Conservation (phyloP, 2,329 filamentous ascomycete species). For the Cadophora sp. region DNA sequence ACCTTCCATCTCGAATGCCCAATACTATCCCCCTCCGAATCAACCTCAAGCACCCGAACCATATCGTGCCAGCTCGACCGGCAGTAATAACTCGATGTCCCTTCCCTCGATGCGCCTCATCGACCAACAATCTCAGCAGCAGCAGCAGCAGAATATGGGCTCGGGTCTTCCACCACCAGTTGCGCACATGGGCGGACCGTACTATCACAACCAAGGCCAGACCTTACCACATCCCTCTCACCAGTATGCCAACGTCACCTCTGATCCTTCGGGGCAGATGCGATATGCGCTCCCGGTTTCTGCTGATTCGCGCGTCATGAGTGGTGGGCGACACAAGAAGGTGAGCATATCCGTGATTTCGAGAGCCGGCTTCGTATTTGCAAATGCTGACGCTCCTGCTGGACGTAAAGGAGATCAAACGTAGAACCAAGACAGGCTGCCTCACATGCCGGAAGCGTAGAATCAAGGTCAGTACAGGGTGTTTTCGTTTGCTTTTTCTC, state of each 20-base stretch:
- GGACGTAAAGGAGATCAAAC: constrained; percentile 68
- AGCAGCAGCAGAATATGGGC: constrained; percentile 51
- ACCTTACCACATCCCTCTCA: constrained; percentile 50
- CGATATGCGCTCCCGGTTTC: constrained; percentile 61
- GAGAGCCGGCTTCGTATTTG: constrained; percentile 23
- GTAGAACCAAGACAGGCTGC: constrained; percentile 77
- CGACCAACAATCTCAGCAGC: constrained; percentile 45
- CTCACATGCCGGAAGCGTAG: constrained; percentile 68
- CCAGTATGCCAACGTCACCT: constrained; percentile 54
- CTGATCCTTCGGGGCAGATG: constrained; percentile 54
- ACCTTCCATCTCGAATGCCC: constrained; percentile 51
- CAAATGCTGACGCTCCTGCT: constrained; percentile 36
- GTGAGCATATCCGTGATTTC: constrained; percentile 34
- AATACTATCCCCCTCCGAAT: constrained; percentile 52
- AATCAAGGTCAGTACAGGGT: constrained; percentile 69
- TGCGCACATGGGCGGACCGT: constrained; percentile 53
- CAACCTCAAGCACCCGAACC: constrained; percentile 45
- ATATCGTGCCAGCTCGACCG: constrained; percentile 52
- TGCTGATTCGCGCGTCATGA: constrained; percentile 59
- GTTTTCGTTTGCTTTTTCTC: constrained; percentile 28
- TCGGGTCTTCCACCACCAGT: constrained; percentile 61
- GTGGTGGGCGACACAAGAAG: constrained; percentile 66
- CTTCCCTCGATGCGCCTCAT: constrained; percentile 58
- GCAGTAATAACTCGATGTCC: constrained; percentile 53
- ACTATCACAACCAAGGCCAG: constrained; percentile 53